A percentile compares a stretch with the other conserved stretches of the same genome.
Evolutionary conservation across 2,329 filamentous ascomycete species (phyloP).

Genomic region (Venturia nashicola): DNA sequence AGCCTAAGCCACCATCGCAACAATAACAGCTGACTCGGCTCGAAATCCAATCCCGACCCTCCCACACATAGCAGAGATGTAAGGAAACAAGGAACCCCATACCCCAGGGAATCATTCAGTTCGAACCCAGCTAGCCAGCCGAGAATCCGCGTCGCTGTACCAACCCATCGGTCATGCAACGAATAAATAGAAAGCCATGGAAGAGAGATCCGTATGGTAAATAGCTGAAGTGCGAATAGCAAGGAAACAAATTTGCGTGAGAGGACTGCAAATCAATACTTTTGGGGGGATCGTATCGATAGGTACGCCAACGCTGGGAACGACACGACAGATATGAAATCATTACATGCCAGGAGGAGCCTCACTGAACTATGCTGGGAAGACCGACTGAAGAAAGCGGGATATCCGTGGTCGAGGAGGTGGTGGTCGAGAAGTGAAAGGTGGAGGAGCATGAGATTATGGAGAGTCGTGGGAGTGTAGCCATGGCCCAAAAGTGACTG

Average conservation of each 20-base stretch:
- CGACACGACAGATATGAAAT: constrained; percentile 1
- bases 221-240: background rate
- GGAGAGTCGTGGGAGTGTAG: background rate
- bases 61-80: background rate
- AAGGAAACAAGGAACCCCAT: background rate
- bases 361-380: background rate
- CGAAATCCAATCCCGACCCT: background rate
- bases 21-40: background rate
- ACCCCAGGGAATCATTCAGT: background rate
- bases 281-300: constrained; percentile 4
- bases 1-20: background rate
- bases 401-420: background rate
- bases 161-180: background rate
- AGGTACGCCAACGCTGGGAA: constrained; percentile 4
- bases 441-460: background rate
- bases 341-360: constrained; percentile 4
- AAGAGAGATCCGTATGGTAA: background rate
- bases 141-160: background rate
- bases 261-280: background rate
- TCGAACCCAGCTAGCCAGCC: background rate
- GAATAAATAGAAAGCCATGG: background rate
- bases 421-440: background rate
- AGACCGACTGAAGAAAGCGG: background rate
- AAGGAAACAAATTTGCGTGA: constrained; percentile 1
- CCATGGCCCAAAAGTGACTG: background rate